Evolutionary conservation across 306 rosid genomes (phyloP).

Genomic region (Astragalus glycyphyllos): DNA sequence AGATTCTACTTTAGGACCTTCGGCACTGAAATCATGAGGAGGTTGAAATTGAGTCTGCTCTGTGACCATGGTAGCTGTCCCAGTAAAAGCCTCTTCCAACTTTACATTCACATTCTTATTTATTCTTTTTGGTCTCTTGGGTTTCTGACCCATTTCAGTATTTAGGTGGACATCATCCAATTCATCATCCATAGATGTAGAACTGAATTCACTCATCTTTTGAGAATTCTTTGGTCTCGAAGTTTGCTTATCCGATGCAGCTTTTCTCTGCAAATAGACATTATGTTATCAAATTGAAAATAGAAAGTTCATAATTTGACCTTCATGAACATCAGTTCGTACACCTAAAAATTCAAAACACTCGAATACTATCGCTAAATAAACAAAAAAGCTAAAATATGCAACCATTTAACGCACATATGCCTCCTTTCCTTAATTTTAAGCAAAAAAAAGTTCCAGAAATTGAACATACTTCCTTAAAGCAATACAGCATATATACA

Average conservation of each 20-base stretch:
- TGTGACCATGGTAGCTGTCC: conserved; percentile 32
- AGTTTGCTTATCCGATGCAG: conserved; percentile 54
- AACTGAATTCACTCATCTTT: conserved; percentile 48
- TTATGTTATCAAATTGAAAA: conserved; percentile 36
- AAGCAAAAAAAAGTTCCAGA: background rate
- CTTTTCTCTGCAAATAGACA: conserved; percentile 71
- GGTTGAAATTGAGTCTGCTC: conserved; percentile 55
- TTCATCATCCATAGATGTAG: conserved; percentile 46
- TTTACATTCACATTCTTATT: conserved; percentile 72
- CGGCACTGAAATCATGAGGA: conserved; percentile 35
- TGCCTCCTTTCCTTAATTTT: conserved; percentile 8
- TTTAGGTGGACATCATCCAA: conserved; percentile 54
- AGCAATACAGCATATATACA: background rate
- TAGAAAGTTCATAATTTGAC: conserved; percentile 7
- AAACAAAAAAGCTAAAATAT: conserved; percentile 15
- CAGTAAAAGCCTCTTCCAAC: conserved; percentile 62
- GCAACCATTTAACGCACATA: background rate
- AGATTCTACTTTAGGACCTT: conserved; percentile 44
- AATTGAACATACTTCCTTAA: background rate
- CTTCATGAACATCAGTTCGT: background rate
- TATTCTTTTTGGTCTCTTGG: conserved; percentile 73
- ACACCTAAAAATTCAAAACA: conserved; percentile 28
- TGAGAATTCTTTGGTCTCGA: conserved; percentile 57
- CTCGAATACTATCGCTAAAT: background rate
- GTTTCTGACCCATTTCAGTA: conserved; percentile 53